Evolutionary conservation across 2,329 filamentous ascomycete genomes (phyloP).

Genomic region (Fusarium torulosum): DNA sequence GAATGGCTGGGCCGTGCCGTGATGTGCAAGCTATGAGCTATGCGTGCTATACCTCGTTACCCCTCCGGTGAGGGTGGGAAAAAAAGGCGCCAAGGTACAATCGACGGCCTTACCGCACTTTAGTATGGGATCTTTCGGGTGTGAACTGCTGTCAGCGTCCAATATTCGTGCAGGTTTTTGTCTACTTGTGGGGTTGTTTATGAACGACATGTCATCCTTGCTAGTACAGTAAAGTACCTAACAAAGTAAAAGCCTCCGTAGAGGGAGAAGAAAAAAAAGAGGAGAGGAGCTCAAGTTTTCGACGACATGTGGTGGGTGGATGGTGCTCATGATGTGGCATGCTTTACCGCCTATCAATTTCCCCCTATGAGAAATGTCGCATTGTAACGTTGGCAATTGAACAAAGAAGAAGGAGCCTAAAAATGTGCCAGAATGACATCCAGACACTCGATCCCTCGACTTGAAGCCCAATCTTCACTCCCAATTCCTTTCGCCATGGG

Average conservation of each 20-base stretch:
- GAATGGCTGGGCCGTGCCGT: conserved; percentile 44
- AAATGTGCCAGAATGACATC: conserved; percentile 4
- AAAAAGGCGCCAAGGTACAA: conserved; percentile 6
- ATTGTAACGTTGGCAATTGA: conserved; percentile 18
- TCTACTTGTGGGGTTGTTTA: conserved; percentile 30
- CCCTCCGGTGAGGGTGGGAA: too few relatives aligned
- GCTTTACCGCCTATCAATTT: conserved; percentile 39
- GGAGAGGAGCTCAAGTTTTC: conserved; percentile 17
- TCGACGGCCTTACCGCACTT: conserved; percentile 38
- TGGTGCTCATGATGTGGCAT: conserved; percentile 32
- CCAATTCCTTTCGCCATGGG: conserved; percentile 8
- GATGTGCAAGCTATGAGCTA: neutral
- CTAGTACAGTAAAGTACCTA: conserved; percentile 12
- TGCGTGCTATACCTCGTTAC: neutral
- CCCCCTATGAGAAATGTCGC: conserved; percentile 24
- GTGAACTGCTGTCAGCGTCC: conserved; percentile 26
- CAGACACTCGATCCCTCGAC: neutral
- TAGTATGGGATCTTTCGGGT: conserved; percentile 40
- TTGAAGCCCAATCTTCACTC: conserved; percentile 18
- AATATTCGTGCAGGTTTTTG: conserved; percentile 36
- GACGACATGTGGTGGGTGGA: conserved; percentile 18
- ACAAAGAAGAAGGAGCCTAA: conserved; percentile 7
- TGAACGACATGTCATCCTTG: conserved; percentile 38
- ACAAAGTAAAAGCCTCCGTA: neutral
- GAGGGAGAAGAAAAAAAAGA: conserved; percentile 7